A percentile compares a stretch with the other conserved stretches of the same genome.
Conservation (phyloP, 2,329 filamentous ascomycete genomes). For the Aureobasidium uvarum region DNA sequence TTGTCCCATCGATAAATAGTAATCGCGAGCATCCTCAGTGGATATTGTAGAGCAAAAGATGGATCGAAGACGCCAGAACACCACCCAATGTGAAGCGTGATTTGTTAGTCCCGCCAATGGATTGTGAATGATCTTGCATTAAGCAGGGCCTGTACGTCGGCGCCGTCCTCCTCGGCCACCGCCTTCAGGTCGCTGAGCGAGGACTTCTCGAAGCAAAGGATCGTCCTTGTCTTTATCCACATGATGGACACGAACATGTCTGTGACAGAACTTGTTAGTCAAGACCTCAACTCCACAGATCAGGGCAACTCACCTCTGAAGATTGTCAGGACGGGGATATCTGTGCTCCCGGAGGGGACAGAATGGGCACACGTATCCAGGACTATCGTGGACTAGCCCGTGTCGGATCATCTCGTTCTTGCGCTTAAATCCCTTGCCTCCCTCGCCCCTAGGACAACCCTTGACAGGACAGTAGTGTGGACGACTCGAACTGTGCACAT, state of each 20-base stretch:
- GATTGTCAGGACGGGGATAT: conserved; percentile 91
- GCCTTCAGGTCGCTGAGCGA: conserved; percentile 81
- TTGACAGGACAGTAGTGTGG: conserved; percentile 62
- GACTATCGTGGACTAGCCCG: conserved; percentile 88
- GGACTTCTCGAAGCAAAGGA: conserved; percentile 72
- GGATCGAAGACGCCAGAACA: neutral
- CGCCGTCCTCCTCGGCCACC: conserved; percentile 78
- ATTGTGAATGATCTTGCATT: neutral
- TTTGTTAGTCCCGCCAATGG: neutral
- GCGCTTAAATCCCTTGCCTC: conserved; percentile 66
- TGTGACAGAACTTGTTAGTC: conserved; percentile 41
- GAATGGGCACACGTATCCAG: conserved; percentile 94
- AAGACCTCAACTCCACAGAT: no score
- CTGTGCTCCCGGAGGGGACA: conserved; percentile 91
- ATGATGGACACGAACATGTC: conserved; percentile 92
- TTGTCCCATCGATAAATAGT: neutral
- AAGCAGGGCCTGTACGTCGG: conserved; percentile 54
- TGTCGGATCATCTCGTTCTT: conserved; percentile 72
- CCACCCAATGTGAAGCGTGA: neutral
- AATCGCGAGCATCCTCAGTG: conserved; percentile 30
- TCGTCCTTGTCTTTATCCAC: conserved; percentile 88
- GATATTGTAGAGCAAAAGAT: neutral
- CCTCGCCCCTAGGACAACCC: conserved; percentile 57
- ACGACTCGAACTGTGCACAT: conserved; percentile 62
- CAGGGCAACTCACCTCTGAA: conserved; percentile 69